Percentiles rank a stretch among this genome's conserved stretches.
phyloP scores from a whole-genome alignment of 768 basidiomycete genomes.

The Tylopilus vinaceipallidus region DNA sequence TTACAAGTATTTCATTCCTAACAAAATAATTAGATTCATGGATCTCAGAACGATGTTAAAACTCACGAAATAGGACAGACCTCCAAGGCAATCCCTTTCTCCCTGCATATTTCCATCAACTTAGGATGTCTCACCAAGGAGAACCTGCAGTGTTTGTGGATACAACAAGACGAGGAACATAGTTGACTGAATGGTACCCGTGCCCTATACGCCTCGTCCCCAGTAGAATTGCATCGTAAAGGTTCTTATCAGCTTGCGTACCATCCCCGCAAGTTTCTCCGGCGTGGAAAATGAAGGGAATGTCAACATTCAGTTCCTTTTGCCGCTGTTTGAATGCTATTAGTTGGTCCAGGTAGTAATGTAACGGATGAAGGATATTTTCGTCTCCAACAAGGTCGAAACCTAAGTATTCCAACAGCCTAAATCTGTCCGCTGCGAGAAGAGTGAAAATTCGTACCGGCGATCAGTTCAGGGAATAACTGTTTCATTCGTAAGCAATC shows the following conservation, averaged over 20 bases:
- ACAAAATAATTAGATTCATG: neutral
- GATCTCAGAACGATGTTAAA: neutral
- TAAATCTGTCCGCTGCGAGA: neutral
- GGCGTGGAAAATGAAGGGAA: constrained; percentile 79
- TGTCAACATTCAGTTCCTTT: constrained; percentile 50
- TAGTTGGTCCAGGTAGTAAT: constrained; percentile 60
- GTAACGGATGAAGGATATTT: constrained; percentile 56
- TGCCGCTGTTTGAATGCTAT: constrained; percentile 56
- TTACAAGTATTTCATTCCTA: constrained; percentile 74
- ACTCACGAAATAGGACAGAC: constrained; percentile 81
- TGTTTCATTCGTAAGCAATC: constrained; percentile 75
- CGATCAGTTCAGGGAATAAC: constrained; percentile 70
- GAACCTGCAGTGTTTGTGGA: constrained; percentile 41
- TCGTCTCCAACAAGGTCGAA: constrained; percentile 84
- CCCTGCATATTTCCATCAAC: constrained; percentile 63
- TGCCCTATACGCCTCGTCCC: constrained; percentile 82
- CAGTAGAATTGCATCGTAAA: constrained; percentile 76
- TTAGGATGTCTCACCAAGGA: constrained; percentile 77
- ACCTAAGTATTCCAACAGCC: constrained; percentile 37
- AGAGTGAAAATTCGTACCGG: constrained; percentile 40
- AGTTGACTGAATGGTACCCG: constrained; percentile 43
- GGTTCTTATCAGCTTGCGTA: constrained; percentile 61
- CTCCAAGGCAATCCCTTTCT: constrained; percentile 64
- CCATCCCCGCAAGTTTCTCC: constrained; percentile 83
- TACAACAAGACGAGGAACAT: neutral